A percentile compares a stretch with the other conserved stretches of the same genome.
phyloP scores from a whole-genome alignment of 768 basidiomycete genomes.

The Suillus subluteus region DNA sequence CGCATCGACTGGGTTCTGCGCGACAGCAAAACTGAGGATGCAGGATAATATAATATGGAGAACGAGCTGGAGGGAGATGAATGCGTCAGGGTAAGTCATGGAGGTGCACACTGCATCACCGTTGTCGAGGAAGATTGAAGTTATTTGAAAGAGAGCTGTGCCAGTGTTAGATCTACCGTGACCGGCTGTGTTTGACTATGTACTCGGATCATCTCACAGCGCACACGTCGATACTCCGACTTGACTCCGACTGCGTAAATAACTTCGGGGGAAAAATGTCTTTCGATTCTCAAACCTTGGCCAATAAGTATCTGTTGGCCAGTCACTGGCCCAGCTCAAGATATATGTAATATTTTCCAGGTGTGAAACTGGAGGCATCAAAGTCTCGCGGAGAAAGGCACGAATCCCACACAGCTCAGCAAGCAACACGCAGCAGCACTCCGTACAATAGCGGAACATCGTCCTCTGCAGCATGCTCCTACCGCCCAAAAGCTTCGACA shows the following conservation, averaged over 20 bases:
- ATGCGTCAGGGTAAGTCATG: background rate
- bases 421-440: too few species aligned
- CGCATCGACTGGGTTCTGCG: constrained; percentile 40
- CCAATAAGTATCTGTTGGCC: too few species aligned
- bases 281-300: too few species aligned
- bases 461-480: too few species aligned
- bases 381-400: too few species aligned
- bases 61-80: constrained; percentile 3
- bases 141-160: constrained; percentile 1
- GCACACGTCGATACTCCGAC: background rate
- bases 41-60: background rate
- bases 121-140: background rate
- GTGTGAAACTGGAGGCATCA: too few species aligned
- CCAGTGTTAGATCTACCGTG: background rate
- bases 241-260: background rate
- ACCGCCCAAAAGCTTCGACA: too few species aligned
- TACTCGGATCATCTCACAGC: background rate
- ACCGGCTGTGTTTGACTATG: background rate
- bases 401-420: too few species aligned
- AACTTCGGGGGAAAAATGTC: background rate
- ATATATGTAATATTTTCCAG: too few species aligned
- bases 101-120: background rate
- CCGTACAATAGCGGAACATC: too few species aligned
- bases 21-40: background rate
- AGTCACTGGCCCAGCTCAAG: too few species aligned